Percentiles rank a stretch among this genome's conserved stretches.
Evolutionary conservation across 2,329 filamentous ascomycete genomes (phyloP).

Genomic region (Cordyceps militaris): DNA sequence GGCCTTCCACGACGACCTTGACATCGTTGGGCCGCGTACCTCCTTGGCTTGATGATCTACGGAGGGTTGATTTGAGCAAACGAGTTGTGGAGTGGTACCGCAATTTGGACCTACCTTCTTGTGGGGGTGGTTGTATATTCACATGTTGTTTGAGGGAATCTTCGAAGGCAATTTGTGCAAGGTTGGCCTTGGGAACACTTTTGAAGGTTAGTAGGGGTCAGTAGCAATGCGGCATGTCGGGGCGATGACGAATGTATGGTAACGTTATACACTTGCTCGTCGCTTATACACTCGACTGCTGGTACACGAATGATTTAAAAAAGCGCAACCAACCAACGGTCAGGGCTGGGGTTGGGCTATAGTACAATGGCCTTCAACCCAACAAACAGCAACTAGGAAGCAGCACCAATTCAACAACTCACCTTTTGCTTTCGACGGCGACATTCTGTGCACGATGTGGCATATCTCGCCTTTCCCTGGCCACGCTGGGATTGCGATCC

Average conservation of each 20-base stretch:
- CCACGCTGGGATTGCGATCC: slow-evolving; percentile 15
- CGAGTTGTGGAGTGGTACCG: not conserved
- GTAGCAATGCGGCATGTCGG: not conserved
- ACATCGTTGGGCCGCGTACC: slow-evolving; percentile 3
- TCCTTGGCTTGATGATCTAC: slow-evolving; percentile 3
- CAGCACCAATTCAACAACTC: slow-evolving; percentile 2
- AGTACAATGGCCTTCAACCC: not conserved
- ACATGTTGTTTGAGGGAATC: slow-evolving; percentile 45
- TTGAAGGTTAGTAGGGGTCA: not conserved
- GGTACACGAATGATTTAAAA: not conserved
- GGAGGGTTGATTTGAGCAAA: not conserved
- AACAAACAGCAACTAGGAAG: not conserved
- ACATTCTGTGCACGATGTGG: slow-evolving; percentile 44
- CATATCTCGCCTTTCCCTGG: slow-evolving; percentile 18
- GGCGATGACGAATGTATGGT: not conserved
- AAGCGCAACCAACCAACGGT: too few species aligned
- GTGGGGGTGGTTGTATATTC: slow-evolving; percentile 31
- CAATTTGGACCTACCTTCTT: slow-evolving; percentile 18
- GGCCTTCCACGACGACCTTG: slow-evolving; percentile 13
- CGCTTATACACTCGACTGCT: too few species aligned
- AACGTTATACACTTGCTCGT: not conserved
- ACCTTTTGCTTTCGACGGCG: slow-evolving; percentile 47
- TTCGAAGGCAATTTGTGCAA: slow-evolving; percentile 45
- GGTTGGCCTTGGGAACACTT: slow-evolving; percentile 49
- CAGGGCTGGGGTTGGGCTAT: not conserved